Percentiles rank a stretch among this genome's conserved stretches.
Evolutionary conservation across 2,329 filamentous ascomycete genomes (phyloP).

Genomic region (Ophiostoma piceae): DNA sequence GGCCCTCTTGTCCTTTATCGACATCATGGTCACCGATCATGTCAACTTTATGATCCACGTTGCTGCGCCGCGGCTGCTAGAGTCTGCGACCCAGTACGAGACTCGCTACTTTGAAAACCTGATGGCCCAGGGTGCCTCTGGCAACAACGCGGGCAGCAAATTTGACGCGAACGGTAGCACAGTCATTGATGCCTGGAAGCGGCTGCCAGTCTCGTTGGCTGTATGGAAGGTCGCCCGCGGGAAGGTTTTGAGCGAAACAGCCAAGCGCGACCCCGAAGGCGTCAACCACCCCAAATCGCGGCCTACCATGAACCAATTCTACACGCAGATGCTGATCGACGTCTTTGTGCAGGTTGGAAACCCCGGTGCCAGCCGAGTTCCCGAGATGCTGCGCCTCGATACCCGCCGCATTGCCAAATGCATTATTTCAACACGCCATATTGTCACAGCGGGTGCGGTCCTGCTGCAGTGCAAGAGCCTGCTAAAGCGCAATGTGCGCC

Average conservation of each 20-base stretch:
- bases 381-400: constrained; percentile 71
- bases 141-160: constrained; percentile 32
- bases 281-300: constrained; percentile 57
- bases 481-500: constrained; percentile 72
- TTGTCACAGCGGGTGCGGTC: constrained; percentile 69
- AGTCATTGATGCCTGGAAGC: constrained; percentile 25
- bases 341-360: constrained; percentile 61
- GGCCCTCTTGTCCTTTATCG: constrained; percentile 68
- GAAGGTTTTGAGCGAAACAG: constrained; percentile 59
- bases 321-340: constrained; percentile 70
- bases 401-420: constrained; percentile 54
- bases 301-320: constrained; percentile 64
- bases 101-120: constrained; percentile 65
- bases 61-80: constrained; percentile 64
- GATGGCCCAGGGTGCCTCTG: constrained; percentile 40
- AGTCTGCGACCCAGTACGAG: constrained; percentile 68
- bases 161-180: constrained; percentile 47
- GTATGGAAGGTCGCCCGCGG: constrained; percentile 57
- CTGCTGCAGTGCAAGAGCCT: constrained; percentile 77
- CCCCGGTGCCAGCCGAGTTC: constrained; percentile 46
- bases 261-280: constrained; percentile 63
- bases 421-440: constrained; percentile 54
- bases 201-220: constrained; percentile 53
- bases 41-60: constrained; percentile 74
- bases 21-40: constrained; percentile 73